Evolutionary conservation across 2,329 filamentous ascomycete genomes (phyloP).

Genomic region (Teratosphaeria pseudoeucalypti): DNA sequence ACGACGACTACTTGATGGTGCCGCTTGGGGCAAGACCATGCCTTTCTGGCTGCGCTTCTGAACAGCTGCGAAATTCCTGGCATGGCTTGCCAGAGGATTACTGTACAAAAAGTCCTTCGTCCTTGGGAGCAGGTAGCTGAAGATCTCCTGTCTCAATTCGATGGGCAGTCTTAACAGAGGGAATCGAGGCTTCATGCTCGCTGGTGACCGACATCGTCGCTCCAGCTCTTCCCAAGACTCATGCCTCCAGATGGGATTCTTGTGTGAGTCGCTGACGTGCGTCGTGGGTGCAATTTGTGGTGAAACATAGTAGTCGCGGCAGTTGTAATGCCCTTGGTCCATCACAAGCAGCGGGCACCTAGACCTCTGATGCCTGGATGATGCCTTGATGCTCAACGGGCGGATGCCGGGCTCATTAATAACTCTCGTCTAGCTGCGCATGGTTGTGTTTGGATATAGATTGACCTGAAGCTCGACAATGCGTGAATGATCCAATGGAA

Average conservation of each 20-base stretch:
- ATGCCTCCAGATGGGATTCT: conserved; percentile 11
- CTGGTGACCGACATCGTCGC: conserved; percentile 21
- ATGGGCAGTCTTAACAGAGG: conserved; percentile 30
- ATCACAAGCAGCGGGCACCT: conserved; percentile 6
- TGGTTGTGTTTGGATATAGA: background rate
- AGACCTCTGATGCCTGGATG: background rate
- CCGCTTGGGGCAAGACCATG: conserved; percentile 11
- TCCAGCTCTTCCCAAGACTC: conserved; percentile 24
- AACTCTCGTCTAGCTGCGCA: background rate
- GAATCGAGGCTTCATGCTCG: conserved; percentile 1
- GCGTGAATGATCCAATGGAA: too few species aligned
- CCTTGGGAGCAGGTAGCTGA: conserved; percentile 31
- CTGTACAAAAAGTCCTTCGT: conserved; percentile 22
- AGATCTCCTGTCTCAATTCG: conserved; percentile 36
- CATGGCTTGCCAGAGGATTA: conserved; percentile 18
- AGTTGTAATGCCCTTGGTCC: conserved; percentile 28
- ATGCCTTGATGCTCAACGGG: background rate
- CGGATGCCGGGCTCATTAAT: background rate
- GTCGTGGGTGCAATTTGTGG: conserved; percentile 19
- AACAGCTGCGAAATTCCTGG: conserved; percentile 21
- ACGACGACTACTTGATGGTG: background rate
- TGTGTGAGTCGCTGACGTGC: conserved; percentile 5
- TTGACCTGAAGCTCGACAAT: too few species aligned
- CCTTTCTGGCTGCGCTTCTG: conserved; percentile 18
- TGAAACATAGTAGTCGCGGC: conserved; percentile 25